Evolutionary conservation across 2,329 filamentous ascomycete genomes (phyloP).

Genomic region (Alternaria sp.): DNA sequence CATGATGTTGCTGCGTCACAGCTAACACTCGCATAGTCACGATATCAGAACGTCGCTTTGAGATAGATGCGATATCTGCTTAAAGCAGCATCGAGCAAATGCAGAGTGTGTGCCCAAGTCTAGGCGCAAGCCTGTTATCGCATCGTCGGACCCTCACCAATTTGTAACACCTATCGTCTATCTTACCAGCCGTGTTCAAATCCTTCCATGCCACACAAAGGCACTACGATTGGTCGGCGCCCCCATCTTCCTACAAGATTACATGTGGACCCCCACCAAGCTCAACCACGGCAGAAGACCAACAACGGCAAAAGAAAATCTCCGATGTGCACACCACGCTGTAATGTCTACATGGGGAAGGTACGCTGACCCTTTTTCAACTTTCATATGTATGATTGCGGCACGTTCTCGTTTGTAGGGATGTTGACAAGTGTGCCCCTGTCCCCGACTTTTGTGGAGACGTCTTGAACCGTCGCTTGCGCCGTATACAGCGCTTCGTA

Average conservation of each 20-base stretch:
- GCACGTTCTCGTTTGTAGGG: neutral
- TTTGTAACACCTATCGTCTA: neutral
- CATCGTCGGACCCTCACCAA: neutral
- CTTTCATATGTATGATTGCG: neutral
- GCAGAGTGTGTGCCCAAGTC: neutral
- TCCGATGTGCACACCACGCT: neutral
- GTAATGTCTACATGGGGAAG: neutral
- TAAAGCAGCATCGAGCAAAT: neutral
- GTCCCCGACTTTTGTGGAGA: neutral
- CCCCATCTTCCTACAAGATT: neutral
- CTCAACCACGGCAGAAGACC: neutral
- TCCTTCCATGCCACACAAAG: neutral
- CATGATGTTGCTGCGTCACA: neutral
- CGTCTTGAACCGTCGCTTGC: neutral
- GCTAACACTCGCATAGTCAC: neutral
- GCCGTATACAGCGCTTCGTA: neutral
- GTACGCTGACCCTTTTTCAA: neutral
- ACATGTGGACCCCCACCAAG: slow-evolving; percentile 1
- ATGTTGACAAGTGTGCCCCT: neutral
- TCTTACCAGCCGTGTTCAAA: neutral
- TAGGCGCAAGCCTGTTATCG: neutral
- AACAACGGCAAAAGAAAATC: neutral
- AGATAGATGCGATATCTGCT: neutral
- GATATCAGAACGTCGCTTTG: neutral
- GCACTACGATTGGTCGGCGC: neutral